Base-by-base conservation (phyloP, 192 early-diverging fungal species). In the Linnemannia elongata region DNA sequence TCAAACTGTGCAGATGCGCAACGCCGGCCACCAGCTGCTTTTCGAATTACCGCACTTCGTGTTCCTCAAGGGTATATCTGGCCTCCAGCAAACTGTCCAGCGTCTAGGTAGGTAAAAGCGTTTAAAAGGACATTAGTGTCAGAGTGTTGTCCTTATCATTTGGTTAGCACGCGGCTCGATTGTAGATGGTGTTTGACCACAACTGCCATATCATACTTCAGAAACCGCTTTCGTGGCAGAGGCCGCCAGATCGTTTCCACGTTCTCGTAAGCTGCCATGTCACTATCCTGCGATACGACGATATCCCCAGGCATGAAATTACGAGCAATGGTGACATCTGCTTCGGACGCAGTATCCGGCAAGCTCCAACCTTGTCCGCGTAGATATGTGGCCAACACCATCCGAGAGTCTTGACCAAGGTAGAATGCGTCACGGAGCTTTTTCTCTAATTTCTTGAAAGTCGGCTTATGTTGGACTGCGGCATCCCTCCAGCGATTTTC, bases 241-340 rank as follows among this genome's bases (percentile, higher is more conserved):
- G 77, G 68, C 47, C 77, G 52, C 77, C 77, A 79, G 9, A 79
- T 72, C 17, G 77, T 70, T 22, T 27, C 54, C 4, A 72, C 38
- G 13, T 44, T 79, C 24, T 79, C 66, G 42, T 79, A 72, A 30
- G 69, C 52, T 24, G 54, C 36, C 52, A 79, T 70, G 36, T 79
- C 77, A 12, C 68, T 71, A 39, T 79, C 77, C 22, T 22, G 36
- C 7, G 77, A 72, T 15, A 72, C 13, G 8, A 72, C 52, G 0
- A 72, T 27, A 44, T 79, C 70, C 27, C 36, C 20, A 41, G 68
- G 69, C 35, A 47, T 66, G 22, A 33, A 70, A 42, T 52, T 52
- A 6, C 17, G 27, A 41, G 68, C 77, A 54, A 79, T 79, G 42
- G 20, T 49, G 5, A 71, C 5, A 30, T 72, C 69, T 3, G 77